phyloP scores from a whole-genome alignment of 768 basidiomycete genomes.

The Terana coerulea region DNA sequence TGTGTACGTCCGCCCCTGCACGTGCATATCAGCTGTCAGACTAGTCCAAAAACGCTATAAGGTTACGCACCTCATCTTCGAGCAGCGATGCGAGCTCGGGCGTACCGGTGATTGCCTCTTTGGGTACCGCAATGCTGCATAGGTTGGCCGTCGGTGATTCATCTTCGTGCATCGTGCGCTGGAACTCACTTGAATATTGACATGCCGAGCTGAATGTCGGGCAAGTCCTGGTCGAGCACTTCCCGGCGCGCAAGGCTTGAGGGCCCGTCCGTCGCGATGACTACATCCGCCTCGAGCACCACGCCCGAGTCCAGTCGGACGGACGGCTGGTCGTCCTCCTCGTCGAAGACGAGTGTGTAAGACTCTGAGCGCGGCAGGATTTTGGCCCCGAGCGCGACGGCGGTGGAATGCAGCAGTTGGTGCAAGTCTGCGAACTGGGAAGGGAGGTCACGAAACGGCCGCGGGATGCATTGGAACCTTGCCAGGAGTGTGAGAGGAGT shows the following conservation, averaged over 20 bases:
- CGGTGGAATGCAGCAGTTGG: conserved; percentile 18
- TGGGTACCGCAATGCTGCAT: conserved; percentile 14
- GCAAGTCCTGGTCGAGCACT: conserved; percentile 9
- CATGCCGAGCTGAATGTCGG: conserved; percentile 3
- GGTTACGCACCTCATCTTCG: conserved; percentile 3
- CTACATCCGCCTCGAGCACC: conserved; percentile 22
- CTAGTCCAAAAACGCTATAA: not conserved
- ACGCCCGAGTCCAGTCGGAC: conserved; percentile 25
- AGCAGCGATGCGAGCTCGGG: conserved; percentile 7
- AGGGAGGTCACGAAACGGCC: no score
- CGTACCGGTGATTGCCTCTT: conserved; percentile 7
- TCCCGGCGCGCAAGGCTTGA: conserved; percentile 6
- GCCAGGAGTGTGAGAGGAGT: no score
- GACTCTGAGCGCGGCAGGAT: conserved; percentile 2
- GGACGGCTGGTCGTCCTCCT: conserved; percentile 9
- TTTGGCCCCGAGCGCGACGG: conserved; percentile 16
- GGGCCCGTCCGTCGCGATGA: conserved; percentile 25
- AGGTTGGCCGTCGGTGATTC: not conserved
- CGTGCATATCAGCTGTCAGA: not conserved
- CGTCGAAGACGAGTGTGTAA: conserved; percentile 1
- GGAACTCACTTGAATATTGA: conserved; percentile 19
- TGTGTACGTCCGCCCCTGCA: not conserved
- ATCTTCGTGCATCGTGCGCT: not conserved
- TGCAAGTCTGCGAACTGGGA: conserved; percentile 28
- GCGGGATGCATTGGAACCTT: not conserved